Base-by-base conservation (phyloP, 2,329 filamentous ascomycete species). In the Clarireedia hainanense region DNA sequence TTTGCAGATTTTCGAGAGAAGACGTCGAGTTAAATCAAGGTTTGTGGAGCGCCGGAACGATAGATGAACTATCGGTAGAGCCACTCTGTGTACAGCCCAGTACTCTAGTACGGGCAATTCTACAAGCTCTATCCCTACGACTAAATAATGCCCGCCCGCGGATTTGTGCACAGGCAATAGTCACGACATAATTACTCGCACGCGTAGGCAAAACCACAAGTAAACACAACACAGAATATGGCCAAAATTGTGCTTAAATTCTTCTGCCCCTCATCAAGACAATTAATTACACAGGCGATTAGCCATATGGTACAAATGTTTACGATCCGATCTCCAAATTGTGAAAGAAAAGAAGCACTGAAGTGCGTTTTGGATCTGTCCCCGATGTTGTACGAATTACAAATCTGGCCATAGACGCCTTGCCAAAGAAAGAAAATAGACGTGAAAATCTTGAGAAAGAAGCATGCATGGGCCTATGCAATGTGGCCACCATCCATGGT, bases 401-500 rank as follows among this genome's bases (percentile, higher is more conserved):
- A 37, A 45, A 45, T 20, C 23, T 55, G 49, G 47, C 49, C 52
- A 27, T 37, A 17, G 52, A 55, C 52, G 47, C 39, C 52, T 34
- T 30, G 37, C 37, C 39, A 51, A 42, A 30, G 24, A 55, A 50
- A 43, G 10, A 43, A 37, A 15, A 55, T 34, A 43, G 24, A 17
- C 36, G 10, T 39, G 10, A 27, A 34, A 50, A 50, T 17, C 12
- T 50, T 26, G 42, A 50, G 27, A 39, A 49, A 34, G 30, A 27
- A 12, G 47, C 46, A 36, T 50, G 52, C 37, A 50, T 50, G 17
- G 45, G 42, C 52, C 52, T 55, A 46, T 55, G 52, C 52, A 55
- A 55, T 55, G 37, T 55, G 47, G 37, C 52, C 39, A 50, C 47
- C 47, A 50, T 50, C 52, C 52, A 50, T 50, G 39, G 50, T 55